Conservation (phyloP, 1,284 basidiomycete species). For the Anthracocystis walkeri region DNA sequence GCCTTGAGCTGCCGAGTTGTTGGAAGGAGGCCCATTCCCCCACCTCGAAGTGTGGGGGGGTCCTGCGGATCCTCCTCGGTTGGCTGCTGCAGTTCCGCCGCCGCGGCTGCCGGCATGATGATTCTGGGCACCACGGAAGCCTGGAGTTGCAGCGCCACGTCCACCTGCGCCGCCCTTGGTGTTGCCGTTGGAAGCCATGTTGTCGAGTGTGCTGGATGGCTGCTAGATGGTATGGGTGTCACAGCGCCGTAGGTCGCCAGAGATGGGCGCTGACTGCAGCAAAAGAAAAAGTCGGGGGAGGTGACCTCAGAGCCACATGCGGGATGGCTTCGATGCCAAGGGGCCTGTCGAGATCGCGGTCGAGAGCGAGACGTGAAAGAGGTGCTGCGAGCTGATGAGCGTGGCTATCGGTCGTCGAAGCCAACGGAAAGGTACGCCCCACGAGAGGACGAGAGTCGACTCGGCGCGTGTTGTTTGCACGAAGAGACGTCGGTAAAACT, state of each 20-base stretch:
- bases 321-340: neutral
- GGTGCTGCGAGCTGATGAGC: neutral
- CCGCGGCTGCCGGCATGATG: conserved; percentile 29
- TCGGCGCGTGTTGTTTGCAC: neutral
- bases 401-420: neutral
- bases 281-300: neutral
- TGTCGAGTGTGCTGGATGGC: conserved; percentile 1
- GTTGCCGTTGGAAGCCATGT: conserved; percentile 44
- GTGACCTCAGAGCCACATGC: neutral
- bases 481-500: neutral
- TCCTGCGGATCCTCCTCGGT: conserved; percentile 26
- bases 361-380: neutral
- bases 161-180: conserved; percentile 25
- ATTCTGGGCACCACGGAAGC: conserved; percentile 28
- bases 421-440: no score
- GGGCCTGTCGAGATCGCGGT: neutral
- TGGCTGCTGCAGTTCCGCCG: conserved; percentile 24
- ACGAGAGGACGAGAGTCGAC: neutral
- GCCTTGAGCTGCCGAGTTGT: conserved; percentile 14
- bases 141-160: conserved; percentile 26
- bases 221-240: neutral
- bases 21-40: conserved; percentile 41
- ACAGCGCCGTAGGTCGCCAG: neutral
- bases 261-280: neutral
- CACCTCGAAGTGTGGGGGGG: conserved; percentile 36